phyloP scores from a whole-genome alignment of 208 protist genomes.

The Naegleria fowleri region DNA sequence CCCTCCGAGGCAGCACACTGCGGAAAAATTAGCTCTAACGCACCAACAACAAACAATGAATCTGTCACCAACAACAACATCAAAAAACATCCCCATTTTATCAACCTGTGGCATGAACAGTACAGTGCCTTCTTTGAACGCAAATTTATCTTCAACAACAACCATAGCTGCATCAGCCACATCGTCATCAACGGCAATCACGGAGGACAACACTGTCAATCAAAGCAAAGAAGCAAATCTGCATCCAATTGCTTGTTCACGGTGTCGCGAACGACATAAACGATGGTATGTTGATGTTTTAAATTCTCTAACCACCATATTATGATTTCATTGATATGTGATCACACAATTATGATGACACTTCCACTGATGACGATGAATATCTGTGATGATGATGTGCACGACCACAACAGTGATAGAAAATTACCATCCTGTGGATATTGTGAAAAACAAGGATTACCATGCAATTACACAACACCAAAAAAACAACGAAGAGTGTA shows the following conservation, averaged over 20 bases:
- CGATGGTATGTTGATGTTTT: background rate
- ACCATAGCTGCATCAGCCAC: background rate
- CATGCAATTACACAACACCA: background rate
- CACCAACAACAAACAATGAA: too few species aligned
- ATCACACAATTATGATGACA: too few species aligned
- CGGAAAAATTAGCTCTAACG: too few species aligned
- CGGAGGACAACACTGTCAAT: background rate
- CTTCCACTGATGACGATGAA: too few species aligned
- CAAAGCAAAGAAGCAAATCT: background rate
- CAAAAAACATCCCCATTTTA: too few species aligned
- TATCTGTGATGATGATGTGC: too few species aligned
- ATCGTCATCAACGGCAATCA: background rate
- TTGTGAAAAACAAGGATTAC: slow-evolving; percentile 12
- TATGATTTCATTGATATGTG: too few species aligned
- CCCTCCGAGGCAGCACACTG: too few species aligned
- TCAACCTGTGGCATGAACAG: too few species aligned
- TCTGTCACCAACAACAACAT: too few species aligned
- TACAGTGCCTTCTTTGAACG: too few species aligned
- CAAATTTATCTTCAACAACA: too few species aligned
- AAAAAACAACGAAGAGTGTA: background rate
- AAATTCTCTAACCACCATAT: background rate
- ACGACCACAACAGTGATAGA: background rate
- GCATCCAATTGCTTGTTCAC: background rate
- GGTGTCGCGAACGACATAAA: background rate
- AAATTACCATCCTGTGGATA: background rate